Percentiles rank a stretch among this genome's conserved stretches.
phyloP scores from a whole-genome alignment of 2,329 filamentous ascomycete genomes.

The Aspergillus puulaauensis region DNA sequence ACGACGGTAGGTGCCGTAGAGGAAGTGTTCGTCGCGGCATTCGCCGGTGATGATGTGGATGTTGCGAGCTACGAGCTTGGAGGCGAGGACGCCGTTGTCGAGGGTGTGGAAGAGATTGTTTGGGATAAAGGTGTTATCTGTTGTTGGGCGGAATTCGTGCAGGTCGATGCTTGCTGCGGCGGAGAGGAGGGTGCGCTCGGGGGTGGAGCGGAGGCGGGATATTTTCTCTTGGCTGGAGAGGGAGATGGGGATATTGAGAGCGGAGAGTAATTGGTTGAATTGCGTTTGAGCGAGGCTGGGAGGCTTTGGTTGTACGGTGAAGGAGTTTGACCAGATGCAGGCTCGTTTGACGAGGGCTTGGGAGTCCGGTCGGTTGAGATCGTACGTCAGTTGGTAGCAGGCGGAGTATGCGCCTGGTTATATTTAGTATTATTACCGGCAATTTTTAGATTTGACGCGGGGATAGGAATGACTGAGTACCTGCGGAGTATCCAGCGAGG shows the following conservation, averaged over 20 bases:
- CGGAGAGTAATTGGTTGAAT: slow-evolving; percentile 51
- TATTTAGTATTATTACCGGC: slow-evolving; percentile 3
- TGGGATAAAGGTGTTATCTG: slow-evolving; percentile 51
- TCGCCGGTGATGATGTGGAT: slow-evolving; percentile 56
- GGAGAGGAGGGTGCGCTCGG: slow-evolving; percentile 42
- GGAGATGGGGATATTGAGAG: slow-evolving; percentile 44
- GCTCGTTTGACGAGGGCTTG: slow-evolving; percentile 51
- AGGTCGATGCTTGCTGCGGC: slow-evolving; percentile 44
- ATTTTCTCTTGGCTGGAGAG: slow-evolving; percentile 48
- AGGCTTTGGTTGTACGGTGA: slow-evolving; percentile 53
- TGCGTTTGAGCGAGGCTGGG: slow-evolving; percentile 50
- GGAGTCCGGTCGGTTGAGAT: slow-evolving; percentile 49
- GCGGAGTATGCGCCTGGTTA: slow-evolving; percentile 51
- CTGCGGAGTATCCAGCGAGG: slow-evolving; percentile 57
- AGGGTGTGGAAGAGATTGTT: slow-evolving; percentile 46
- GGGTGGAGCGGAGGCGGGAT: slow-evolving; percentile 41
- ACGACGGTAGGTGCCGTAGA: slow-evolving; percentile 53
- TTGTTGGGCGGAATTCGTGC: slow-evolving; percentile 57
- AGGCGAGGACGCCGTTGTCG: slow-evolving; percentile 50
- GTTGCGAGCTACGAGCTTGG: slow-evolving; percentile 43
- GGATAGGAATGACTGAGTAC: slow-evolving; percentile 19
- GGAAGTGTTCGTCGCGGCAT: slow-evolving; percentile 53
- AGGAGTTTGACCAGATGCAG: slow-evolving; percentile 56
- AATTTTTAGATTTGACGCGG: neutral
- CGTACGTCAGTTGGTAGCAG: slow-evolving; percentile 59